A percentile compares a stretch with the other conserved stretches of the same genome.
Conservation (phyloP, 208 protist species). For the Acanthamoeba pearcei region DNA sequence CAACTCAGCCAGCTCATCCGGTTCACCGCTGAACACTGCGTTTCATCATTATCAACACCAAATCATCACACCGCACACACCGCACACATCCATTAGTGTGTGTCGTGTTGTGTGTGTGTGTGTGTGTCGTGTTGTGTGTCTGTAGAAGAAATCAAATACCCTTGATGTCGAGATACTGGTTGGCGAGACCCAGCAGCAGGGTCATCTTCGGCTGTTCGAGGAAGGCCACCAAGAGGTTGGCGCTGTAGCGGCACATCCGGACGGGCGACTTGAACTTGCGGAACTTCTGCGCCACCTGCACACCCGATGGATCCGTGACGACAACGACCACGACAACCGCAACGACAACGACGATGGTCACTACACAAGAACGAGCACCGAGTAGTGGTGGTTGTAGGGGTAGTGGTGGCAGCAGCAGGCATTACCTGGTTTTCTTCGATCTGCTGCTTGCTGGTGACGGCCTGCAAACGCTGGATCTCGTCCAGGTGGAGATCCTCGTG, state of each 20-base stretch:
- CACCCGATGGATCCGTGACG: neutral
- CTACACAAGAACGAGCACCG: neutral
- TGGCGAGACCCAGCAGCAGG: slow-evolving; percentile 83
- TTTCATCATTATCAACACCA: no score
- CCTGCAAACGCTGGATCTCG: slow-evolving; percentile 66
- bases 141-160: slow-evolving; percentile 8
- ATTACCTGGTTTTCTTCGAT: slow-evolving; percentile 63
- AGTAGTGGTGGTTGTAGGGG: slow-evolving; percentile 47
- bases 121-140: neutral
- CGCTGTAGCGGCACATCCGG: slow-evolving; percentile 83
- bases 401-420: neutral
- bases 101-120: neutral
- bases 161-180: slow-evolving; percentile 88
- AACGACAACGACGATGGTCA: neutral
- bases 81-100: neutral
- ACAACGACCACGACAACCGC: no score
- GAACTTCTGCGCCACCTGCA: slow-evolving; percentile 78
- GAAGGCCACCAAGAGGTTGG: slow-evolving; percentile 86
- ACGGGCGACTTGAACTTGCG: slow-evolving; percentile 85
- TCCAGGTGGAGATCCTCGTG: slow-evolving; percentile 64
- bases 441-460: slow-evolving; percentile 46
- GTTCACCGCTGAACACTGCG: slow-evolving; percentile 71
- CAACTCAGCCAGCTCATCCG: slow-evolving; percentile 34
- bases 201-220: slow-evolving; percentile 86
- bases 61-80: neutral